Conservation (phyloP, 2,329 filamentous ascomycete species). For the Aspergillus novoparasiticus region DNA sequence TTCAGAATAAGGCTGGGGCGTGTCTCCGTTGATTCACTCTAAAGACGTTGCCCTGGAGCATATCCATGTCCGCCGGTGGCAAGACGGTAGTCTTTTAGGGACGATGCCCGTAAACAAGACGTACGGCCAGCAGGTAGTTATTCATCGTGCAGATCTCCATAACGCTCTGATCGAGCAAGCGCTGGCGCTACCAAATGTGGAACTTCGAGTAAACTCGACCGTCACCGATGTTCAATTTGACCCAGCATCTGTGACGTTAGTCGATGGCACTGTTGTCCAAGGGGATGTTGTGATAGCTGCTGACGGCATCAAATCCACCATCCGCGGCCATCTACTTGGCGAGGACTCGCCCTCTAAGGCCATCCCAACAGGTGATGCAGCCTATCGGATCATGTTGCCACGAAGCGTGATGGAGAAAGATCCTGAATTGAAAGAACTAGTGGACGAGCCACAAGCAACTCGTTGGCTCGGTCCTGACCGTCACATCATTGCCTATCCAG, state of each 20-base stretch:
- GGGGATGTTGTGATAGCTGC: slow-evolving; percentile 56
- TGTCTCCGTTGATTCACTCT: slow-evolving; percentile 36
- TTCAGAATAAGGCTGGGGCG: slow-evolving; percentile 34
- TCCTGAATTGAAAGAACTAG: slow-evolving; percentile 66
- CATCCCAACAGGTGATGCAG: slow-evolving; percentile 67
- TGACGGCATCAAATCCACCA: slow-evolving; percentile 56
- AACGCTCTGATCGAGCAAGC: slow-evolving; percentile 34
- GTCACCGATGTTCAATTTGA: slow-evolving; percentile 31
- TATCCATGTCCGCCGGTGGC: slow-evolving; percentile 40
- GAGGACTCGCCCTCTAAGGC: slow-evolving; percentile 26
- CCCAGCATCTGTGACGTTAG: slow-evolving; percentile 32
- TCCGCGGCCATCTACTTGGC: slow-evolving; percentile 45
- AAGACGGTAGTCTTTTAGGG: slow-evolving; percentile 34
- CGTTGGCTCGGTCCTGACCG: slow-evolving; percentile 76
- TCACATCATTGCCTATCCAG: slow-evolving; percentile 78
- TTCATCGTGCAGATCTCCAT: slow-evolving; percentile 41
- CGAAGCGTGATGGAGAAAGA: slow-evolving; percentile 68
- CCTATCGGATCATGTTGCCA: slow-evolving; percentile 76
- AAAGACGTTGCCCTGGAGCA: slow-evolving; percentile 37
- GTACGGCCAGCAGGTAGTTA: slow-evolving; percentile 37
- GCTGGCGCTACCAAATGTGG: slow-evolving; percentile 31
- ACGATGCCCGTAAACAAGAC: slow-evolving; percentile 39
- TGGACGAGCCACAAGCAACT: slow-evolving; percentile 68
- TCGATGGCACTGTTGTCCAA: slow-evolving; percentile 27
- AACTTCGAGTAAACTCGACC: slow-evolving; percentile 31